Percentiles rank a stretch among this genome's conserved stretches.
Conservation (phyloP, 2,329 filamentous ascomycete species). For the Cercospora sp. region DNA sequence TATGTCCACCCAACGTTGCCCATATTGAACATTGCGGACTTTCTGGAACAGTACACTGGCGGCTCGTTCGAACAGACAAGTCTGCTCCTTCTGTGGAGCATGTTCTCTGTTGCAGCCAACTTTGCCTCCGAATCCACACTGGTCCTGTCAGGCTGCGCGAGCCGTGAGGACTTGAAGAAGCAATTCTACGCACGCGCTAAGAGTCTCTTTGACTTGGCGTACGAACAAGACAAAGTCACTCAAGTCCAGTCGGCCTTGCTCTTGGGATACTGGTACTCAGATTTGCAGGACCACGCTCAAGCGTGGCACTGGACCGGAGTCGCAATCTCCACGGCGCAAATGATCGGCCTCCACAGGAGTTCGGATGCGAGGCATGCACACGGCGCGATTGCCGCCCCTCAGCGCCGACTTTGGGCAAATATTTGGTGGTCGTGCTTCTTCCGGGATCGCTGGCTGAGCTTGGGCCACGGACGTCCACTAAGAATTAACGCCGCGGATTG, state of each 20-base stretch:
- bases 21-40: constrained; percentile 18
- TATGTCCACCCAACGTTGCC: constrained; percentile 22
- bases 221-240: constrained; percentile 18
- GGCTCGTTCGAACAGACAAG: constrained; percentile 16
- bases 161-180: constrained; percentile 17
- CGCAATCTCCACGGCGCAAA: constrained; percentile 19
- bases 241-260: constrained; percentile 20
- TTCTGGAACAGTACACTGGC: constrained; percentile 16
- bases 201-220: constrained; percentile 20
- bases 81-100: constrained; percentile 22
- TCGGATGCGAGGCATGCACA: constrained; percentile 10
- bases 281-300: constrained; percentile 20
- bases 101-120: constrained; percentile 24
- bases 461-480: constrained; percentile 16
- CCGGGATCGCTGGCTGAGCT: constrained; percentile 21
- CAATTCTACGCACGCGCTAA: constrained; percentile 19
- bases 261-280: constrained; percentile 18
- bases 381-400: neutral
- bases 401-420: constrained; percentile 13
- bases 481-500: constrained; percentile 21
- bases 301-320: constrained; percentile 25
- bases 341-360: constrained; percentile 18
- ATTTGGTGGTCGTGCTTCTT: constrained; percentile 25
- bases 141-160: constrained; percentile 6
- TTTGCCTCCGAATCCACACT: constrained; percentile 9